A percentile compares a stretch with the other conserved stretches of the same genome.
Evolutionary conservation across 371 early-diverging fungal species (phyloP).

Genomic region (Encephalitozoon romaleae): DNA sequence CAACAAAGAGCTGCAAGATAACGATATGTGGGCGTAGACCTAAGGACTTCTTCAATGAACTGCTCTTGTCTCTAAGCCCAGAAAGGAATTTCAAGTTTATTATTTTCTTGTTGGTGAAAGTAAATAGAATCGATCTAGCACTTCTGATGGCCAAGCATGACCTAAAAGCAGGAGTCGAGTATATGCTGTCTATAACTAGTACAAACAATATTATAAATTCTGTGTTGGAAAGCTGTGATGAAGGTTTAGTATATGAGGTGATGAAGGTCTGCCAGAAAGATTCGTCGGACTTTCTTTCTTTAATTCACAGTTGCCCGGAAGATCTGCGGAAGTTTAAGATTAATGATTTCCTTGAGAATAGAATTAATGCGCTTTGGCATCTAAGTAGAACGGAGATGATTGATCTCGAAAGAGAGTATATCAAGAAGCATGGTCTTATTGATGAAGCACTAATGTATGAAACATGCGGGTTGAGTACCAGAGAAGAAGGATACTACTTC

Average conservation of each 20-base stretch:
- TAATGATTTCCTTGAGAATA: neutral
- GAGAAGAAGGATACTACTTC: neutral
- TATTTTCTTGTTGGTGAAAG: constrained; percentile 14
- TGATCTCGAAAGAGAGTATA: neutral
- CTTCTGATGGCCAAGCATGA: neutral
- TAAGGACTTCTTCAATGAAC: neutral
- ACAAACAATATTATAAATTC: neutral
- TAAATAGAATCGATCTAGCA: constrained; percentile 16
- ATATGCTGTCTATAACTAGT: neutral
- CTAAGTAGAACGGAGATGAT: neutral
- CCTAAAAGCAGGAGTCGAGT: neutral
- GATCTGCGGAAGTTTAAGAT: neutral
- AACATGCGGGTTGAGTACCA: neutral
- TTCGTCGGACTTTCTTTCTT: neutral
- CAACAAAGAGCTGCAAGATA: neutral
- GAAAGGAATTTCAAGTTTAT: constrained; percentile 7
- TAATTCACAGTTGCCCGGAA: neutral
- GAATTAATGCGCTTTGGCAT: neutral
- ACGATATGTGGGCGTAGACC: neutral
- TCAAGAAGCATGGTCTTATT: neutral
- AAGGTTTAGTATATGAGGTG: neutral
- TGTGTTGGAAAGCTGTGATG: neutral
- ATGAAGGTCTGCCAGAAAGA: neutral
- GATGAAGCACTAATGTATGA: neutral
- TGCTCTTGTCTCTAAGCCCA: neutral